Conservation (phyloP, 2,329 filamentous ascomycete genomes). For the Fusarium duplospermum region DNA sequence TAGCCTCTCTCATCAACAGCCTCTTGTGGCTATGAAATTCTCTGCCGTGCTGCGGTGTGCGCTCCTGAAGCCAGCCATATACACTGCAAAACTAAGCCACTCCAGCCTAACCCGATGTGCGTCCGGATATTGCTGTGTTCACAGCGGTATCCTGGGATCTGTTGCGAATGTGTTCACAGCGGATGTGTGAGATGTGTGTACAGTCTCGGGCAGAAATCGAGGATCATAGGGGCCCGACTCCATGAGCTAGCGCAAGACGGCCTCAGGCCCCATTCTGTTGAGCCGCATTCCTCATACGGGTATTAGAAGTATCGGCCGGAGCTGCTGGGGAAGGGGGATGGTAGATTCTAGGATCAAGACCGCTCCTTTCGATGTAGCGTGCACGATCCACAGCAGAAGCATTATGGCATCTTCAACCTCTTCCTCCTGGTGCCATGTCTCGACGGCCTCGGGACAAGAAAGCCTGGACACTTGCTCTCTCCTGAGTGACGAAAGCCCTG, state of each 20-base stretch:
- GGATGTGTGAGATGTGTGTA: not conserved
- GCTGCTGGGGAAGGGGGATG: not conserved
- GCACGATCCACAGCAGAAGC: not conserved
- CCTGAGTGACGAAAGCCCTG: not conserved
- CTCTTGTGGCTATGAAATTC: not conserved
- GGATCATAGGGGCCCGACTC: conserved; percentile 14
- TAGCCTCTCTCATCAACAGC: not conserved
- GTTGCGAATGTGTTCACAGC: not conserved
- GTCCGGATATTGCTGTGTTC: not conserved
- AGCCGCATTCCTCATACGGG: conserved; percentile 17
- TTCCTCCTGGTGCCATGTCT: not conserved
- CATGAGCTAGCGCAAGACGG: not conserved
- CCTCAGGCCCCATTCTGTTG: conserved; percentile 6
- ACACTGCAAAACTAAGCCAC: not conserved
- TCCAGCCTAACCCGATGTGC: not conserved
- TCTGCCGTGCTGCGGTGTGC: not conserved
- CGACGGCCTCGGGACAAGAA: not conserved
- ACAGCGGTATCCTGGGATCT: not conserved
- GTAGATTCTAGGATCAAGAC: not conserved
- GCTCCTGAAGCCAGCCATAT: not conserved
- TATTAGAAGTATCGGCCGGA: conserved; percentile 20
- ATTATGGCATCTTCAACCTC: conserved; percentile 6
- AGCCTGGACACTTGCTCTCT: not conserved
- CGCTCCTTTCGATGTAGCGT: not conserved
- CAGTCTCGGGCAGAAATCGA: conserved; percentile 4